Evolutionary conservation across 2,329 filamentous ascomycete genomes (phyloP).

Genomic region (Diaporthe capsici): DNA sequence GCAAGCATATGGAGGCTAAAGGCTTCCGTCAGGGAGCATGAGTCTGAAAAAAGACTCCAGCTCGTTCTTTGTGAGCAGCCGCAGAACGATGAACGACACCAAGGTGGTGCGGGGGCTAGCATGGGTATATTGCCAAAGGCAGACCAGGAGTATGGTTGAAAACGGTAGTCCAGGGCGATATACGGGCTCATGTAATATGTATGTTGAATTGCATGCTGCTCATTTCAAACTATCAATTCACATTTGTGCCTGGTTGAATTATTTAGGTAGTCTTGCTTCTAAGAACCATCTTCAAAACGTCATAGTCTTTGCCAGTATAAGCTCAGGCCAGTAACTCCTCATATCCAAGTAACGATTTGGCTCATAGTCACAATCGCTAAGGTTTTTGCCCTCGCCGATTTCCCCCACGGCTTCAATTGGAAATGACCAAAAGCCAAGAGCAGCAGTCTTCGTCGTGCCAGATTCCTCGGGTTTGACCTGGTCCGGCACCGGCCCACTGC

Average conservation of each 20-base stretch:
- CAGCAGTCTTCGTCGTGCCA: background rate
- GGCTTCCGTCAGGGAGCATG: background rate
- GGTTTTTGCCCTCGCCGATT: constrained; percentile 19
- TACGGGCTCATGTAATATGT: too few species aligned
- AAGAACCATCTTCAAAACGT: background rate
- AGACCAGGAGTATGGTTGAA: background rate
- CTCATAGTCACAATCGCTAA: constrained; percentile 20
- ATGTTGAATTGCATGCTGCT: too few species aligned
- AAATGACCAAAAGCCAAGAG: constrained; percentile 37
- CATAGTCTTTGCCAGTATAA: constrained; percentile 9
- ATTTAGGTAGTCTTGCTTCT: background rate
- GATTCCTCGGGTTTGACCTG: background rate
- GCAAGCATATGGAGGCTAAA: background rate
- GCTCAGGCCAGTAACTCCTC: constrained; percentile 28
- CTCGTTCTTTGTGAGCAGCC: background rate
- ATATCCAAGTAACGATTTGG: constrained; percentile 24
- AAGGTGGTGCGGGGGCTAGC: background rate
- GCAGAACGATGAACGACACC: background rate
- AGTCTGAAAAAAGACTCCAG: background rate
- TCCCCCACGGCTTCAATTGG: constrained; percentile 26
- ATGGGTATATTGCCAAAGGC: background rate
- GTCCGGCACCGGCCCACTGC: background rate
- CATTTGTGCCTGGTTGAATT: too few species aligned
- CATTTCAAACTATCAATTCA: too few species aligned
- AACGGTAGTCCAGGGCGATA: background rate